These are phyloP conservation scores for Eutypa lata DNA, from an alignment of 2,329 filamentous ascomycete species.

Conservation along the genomic window DNA sequence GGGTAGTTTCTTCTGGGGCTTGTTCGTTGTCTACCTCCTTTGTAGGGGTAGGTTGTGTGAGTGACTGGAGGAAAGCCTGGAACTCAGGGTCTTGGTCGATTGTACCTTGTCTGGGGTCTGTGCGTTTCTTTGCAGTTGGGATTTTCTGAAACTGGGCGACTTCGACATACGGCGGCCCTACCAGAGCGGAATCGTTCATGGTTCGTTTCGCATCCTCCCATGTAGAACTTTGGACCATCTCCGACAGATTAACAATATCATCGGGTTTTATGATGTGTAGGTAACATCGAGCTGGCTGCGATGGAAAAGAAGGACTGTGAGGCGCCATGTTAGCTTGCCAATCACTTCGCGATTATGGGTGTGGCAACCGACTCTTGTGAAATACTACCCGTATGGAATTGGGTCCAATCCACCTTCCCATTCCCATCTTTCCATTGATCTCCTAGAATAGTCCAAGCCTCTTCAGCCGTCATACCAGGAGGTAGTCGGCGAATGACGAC, in stretches of 20 bases:
- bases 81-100: constrained; percentile 97
- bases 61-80: constrained; percentile 82
- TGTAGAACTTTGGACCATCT: constrained; percentile 62
- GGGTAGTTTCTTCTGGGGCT: constrained; percentile 44
- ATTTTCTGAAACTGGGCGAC: constrained; percentile 82
- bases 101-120: constrained; percentile 84
- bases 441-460: constrained; percentile 71
- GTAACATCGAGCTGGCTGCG: constrained; percentile 76
- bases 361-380: constrained; percentile 70
- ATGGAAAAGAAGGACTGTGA: constrained; percentile 75
- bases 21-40: constrained; percentile 49
- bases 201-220: constrained; percentile 85
- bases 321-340: constrained; percentile 1
- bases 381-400: constrained; percentile 65
- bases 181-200: constrained; percentile 65
- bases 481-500: constrained; percentile 81
- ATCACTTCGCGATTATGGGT: constrained; percentile 5
- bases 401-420: constrained; percentile 82
- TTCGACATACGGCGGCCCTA: constrained; percentile 77
- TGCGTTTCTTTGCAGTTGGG: constrained; percentile 69
- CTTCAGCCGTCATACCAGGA: constrained; percentile 75
- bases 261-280: constrained; percentile 74
- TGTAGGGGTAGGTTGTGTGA: constrained; percentile 63
- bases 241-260: constrained; percentile 64
- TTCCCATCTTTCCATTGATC: constrained; percentile 77